Base-by-base conservation (phyloP, 2,329 filamentous ascomycete genomes). In the Botrytis aclada region DNA sequence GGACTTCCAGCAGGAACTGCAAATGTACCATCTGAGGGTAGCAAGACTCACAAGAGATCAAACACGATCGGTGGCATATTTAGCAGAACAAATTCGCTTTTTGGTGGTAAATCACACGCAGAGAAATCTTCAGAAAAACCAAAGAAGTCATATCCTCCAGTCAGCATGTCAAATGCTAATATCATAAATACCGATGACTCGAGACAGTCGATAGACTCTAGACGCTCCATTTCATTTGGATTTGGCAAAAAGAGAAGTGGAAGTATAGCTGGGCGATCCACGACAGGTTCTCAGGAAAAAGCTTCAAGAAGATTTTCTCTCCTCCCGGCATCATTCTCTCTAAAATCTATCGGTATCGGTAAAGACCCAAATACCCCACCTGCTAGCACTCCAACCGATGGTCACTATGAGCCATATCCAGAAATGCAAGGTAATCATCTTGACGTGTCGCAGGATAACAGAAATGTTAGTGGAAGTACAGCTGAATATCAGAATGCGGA, bases 1-100 rank as follows among this genome's bases (percentile, higher is more conserved):
- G 87, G 88, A 73, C 89, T 91, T 77, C 78, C 79, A 39, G 85
- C 86, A 64, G 81, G 77, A 74, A 84, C 86, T 80, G 85, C 87
- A 32, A 73, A 78, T 39, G 81, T 83, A 16, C 58, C 65, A 22
- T 70, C 72, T 20, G 67, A 69, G 29, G 60, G 45, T 34, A 51
- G 54, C 51, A 81, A 84, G 69, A 81, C 83, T 75, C 92, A 93
- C 83, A 90, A 89, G 81, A 85, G 90, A 80, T 93, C 91, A 39
- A 91, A 88, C 83, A 92, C 92, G 76, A 93, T 93, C 84, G 94
- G 89, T 80, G 94, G 88, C 82, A 89, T 98, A 73, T 93, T 97
- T 82, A 93, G 94, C 60, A 90, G 95, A 75, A 93, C 90, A 76
- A 92, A 92, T 22, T 96, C 93, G 14, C 86, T 96, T 74, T 95